Evolutionary conservation across 306 rosid genomes (phyloP).

Genomic region (Vachellia collinsii): DNA sequence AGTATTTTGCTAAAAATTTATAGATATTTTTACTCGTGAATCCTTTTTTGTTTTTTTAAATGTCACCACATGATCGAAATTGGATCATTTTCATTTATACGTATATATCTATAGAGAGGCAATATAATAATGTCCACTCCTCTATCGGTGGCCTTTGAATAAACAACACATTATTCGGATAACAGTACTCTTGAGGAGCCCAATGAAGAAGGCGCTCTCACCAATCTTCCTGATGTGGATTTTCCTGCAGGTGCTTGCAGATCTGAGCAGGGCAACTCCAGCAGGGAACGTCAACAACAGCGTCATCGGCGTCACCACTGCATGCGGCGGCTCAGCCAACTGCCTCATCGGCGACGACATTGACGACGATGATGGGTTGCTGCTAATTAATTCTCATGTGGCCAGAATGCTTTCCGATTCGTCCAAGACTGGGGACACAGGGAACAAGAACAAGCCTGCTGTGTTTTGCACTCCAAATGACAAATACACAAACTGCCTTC

Average conservation of each 20-base stretch:
- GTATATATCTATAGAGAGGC: too few relatives aligned
- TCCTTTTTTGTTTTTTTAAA: too few relatives aligned
- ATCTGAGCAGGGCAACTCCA: background rate
- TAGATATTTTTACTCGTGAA: too few relatives aligned
- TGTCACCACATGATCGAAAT: too few relatives aligned
- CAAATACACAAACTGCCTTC: slow-evolving; percentile 11
- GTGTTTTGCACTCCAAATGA: background rate
- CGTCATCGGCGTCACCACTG: background rate
- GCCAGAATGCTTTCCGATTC: background rate
- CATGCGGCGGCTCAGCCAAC: too few relatives aligned
- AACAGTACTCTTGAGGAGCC: background rate
- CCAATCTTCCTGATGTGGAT: slow-evolving; percentile 1
- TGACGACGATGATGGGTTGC: too few relatives aligned
- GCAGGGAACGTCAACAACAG: slow-evolving; percentile 2
- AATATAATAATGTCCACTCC: too few relatives aligned
- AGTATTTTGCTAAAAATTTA: too few relatives aligned
- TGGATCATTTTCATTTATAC: too few relatives aligned
- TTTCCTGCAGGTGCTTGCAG: slow-evolving; percentile 28
- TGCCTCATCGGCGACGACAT: too few relatives aligned
- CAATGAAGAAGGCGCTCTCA: slow-evolving; percentile 34
- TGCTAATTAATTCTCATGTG: too few relatives aligned
- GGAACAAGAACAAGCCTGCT: background rate
- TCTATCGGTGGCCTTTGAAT: slow-evolving; percentile 20
- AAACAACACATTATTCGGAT: background rate
- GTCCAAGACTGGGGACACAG: background rate